Conservation (phyloP, 306 rosid species). For the Prunus dulcis region DNA sequence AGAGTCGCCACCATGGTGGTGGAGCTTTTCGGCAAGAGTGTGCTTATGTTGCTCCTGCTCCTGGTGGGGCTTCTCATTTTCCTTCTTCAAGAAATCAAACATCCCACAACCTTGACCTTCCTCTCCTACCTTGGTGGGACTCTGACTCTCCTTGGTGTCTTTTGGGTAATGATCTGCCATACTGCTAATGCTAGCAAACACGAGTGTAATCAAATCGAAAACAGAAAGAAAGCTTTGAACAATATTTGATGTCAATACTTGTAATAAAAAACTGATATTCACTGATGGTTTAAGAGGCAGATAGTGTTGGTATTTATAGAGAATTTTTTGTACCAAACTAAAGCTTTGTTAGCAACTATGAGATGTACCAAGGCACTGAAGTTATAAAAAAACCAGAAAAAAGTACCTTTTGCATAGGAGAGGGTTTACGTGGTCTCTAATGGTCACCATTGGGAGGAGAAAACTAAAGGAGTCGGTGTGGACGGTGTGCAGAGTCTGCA, state of each 20-base stretch:
- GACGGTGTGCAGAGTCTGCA: constrained; percentile 16
- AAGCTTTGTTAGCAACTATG: not conserved
- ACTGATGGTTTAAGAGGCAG: not conserved
- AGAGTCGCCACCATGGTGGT: constrained; percentile 36
- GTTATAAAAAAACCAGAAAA: not conserved
- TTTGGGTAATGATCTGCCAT: constrained; percentile 32
- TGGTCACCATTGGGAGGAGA: not conserved
- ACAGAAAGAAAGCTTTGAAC: constrained; percentile 7
- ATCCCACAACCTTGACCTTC: constrained; percentile 20
- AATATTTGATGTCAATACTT: not conserved
- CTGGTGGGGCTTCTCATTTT: constrained; percentile 34
- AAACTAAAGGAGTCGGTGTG: constrained; percentile 23
- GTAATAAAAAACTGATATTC: not conserved
- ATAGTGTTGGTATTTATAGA: constrained; percentile 15
- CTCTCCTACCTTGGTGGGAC: constrained; percentile 16
- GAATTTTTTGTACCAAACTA: not conserved
- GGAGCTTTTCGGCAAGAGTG: constrained; percentile 34
- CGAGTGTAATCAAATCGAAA: not conserved
- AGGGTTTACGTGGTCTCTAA: too few relatives aligned
- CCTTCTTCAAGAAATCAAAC: constrained; percentile 35
- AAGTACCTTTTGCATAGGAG: not conserved
- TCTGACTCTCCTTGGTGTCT: constrained; percentile 16
- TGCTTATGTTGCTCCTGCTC: constrained; percentile 1
- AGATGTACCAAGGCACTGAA: not conserved
- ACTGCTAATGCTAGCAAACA: constrained; percentile 1